Base-by-base conservation (phyloP, 2,329 filamentous ascomycete species). In the Xylaria sp. region DNA sequence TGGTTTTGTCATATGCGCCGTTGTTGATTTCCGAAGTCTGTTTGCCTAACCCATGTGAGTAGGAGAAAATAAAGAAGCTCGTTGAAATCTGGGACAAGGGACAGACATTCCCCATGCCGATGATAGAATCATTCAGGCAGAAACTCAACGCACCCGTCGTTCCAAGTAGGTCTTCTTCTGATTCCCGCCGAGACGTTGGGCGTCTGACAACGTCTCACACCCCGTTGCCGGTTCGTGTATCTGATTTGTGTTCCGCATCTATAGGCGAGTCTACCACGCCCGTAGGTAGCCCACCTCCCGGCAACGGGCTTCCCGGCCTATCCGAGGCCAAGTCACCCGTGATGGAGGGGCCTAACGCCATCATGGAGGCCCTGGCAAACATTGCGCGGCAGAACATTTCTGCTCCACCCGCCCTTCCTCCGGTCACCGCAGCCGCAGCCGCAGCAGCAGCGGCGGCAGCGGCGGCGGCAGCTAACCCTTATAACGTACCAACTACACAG, bases 61-160 rank as follows among this genome's bases (percentile, higher is more conserved):
- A 94, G 90, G 91, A 96, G 74, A 97, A 97, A 80, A 93, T 97
- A 76, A 87, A 83, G 73, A 97, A 97, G 75, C 84, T 99, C 68
- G 80, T 97, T 77, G 92, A 96, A 73, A 99, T 99, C 67, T 99
- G 94, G 94, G 92, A 97, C 74, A 94, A 94, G 71, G 91, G 91
- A 65, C 88, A 89, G 72, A 97, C 92, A 19, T 97, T 99, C 75
- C 92, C 94, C 30, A 74, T 82, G 48, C 76, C 86, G 57, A 88
- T 96, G 85, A 84, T 99, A 68, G 80, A 81, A 63, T 85, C 84
- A 44, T 96, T 96, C 81, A 93, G 91, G 76, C 83, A 90, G 72
- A 92, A 90, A 75, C 75, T 96, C 69, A 87, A 81, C 64, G 80
- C 84, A 62, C 78, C 83, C 54, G 72, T 79, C 60, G 74, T 79